These are phyloP conservation scores for Lactarius deliciosus DNA, from an alignment of 768 basidiomycete species.

Conservation along the genomic window DNA sequence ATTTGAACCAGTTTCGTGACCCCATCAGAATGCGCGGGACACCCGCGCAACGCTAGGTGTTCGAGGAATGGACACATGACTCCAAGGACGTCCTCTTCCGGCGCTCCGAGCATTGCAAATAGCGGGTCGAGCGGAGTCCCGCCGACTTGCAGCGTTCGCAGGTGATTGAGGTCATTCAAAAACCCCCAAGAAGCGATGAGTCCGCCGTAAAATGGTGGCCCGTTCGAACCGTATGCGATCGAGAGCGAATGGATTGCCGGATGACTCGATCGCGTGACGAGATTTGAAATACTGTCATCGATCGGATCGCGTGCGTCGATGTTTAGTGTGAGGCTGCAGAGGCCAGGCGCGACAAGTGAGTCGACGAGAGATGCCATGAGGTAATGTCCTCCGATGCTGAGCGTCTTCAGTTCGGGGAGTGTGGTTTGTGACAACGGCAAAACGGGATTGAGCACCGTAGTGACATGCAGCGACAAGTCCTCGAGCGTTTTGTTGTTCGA, in stretches of 20 bases:
- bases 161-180: slow-evolving; percentile 54
- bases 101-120: slow-evolving; percentile 53
- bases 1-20: slow-evolving; percentile 68
- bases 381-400: slow-evolving; percentile 67
- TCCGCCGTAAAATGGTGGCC: slow-evolving; percentile 51
- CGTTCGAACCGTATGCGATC: slow-evolving; percentile 53
- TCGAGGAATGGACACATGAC: slow-evolving; percentile 68
- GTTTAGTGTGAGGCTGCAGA: slow-evolving; percentile 63
- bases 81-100: slow-evolving; percentile 55
- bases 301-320: slow-evolving; percentile 74
- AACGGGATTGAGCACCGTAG: slow-evolving; percentile 57
- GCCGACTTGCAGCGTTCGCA: slow-evolving; percentile 62
- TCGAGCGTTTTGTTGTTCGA: slow-evolving; percentile 56
- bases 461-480: slow-evolving; percentile 59
- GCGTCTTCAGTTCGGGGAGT: slow-evolving; percentile 51
- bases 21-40: slow-evolving; percentile 63
- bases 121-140: slow-evolving; percentile 66
- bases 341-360: slow-evolving; percentile 54
- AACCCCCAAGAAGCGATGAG: slow-evolving; percentile 68
- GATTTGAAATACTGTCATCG: slow-evolving; percentile 64
- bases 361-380: slow-evolving; percentile 62
- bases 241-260: slow-evolving; percentile 60
- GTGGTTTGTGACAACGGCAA: slow-evolving; percentile 57
- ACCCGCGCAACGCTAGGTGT: slow-evolving; percentile 59
- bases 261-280: slow-evolving; percentile 58